Percentiles rank a stretch among this genome's conserved stretches.
These are phyloP conservation scores for Polytrichum commune DNA, from an alignment of 225 moss, liverwort and hornwort genomes.

Conservation along the genomic window DNA sequence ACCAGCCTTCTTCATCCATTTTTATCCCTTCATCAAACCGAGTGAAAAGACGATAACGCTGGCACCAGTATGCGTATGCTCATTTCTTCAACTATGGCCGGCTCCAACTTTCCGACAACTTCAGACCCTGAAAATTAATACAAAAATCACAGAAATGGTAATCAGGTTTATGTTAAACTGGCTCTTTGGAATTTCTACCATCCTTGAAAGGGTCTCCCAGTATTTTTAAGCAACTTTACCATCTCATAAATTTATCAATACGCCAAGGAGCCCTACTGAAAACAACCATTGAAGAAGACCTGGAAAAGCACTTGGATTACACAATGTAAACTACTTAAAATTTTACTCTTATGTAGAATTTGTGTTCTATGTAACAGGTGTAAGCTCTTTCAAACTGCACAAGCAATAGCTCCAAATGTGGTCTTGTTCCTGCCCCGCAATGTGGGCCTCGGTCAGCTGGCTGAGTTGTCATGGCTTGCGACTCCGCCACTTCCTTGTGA, in stretches of 20 bases:
- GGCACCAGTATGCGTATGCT: constrained; percentile 68
- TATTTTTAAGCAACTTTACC: too few relatives aligned
- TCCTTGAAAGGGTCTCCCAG: too few relatives aligned
- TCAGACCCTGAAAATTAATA: constrained; percentile 30
- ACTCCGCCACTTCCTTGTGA: constrained; percentile 78
- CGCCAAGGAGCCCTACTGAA: too few relatives aligned
- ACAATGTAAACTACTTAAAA: too few relatives aligned
- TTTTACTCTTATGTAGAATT: constrained; percentile 1
- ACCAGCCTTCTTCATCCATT: constrained; percentile 98
- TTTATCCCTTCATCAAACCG: constrained; percentile 82
- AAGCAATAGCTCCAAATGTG: constrained; percentile 64
- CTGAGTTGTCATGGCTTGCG: constrained; percentile 66
- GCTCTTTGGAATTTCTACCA: too few relatives aligned
- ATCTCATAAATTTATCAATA: too few relatives aligned
- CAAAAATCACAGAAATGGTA: background rate
- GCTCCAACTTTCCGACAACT: constrained; percentile 26
- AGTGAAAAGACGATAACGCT: constrained; percentile 77
- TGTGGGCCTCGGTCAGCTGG: constrained; percentile 70
- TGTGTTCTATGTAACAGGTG: constrained; percentile 32
- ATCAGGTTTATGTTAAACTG: too few relatives aligned
- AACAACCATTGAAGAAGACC: too few relatives aligned
- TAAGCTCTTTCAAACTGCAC: constrained; percentile 76
- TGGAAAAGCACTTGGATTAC: too few relatives aligned
- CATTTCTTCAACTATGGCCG: constrained; percentile 43
- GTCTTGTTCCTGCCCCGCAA: constrained; percentile 87